Base-by-base conservation (phyloP, 2,329 filamentous ascomycete species). In the Talaromyces marneffei region DNA sequence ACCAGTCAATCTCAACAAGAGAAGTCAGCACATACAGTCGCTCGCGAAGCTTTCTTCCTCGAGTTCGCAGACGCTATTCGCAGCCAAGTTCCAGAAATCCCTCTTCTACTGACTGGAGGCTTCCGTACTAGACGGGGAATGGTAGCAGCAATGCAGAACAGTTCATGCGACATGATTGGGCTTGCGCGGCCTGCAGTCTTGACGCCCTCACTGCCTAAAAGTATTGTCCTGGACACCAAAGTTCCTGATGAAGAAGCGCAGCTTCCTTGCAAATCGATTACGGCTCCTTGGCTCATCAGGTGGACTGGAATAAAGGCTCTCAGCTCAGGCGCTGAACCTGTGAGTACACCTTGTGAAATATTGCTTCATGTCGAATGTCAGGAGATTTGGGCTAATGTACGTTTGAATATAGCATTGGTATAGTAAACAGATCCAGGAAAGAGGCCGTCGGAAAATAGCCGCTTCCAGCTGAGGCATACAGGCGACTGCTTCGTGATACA, bases 11-110 rank as follows among this genome's bases (percentile, higher is more conserved):
- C 60, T 25, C 14, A n/a, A 25, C 4, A 23, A 14, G 35, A 61
- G 10, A 62, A 55, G 27, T 62, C 55, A n/a, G 37, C 40, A 14
- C 77, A 78, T 5, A 85, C 84, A 0, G 73, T 75, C 12, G 79
- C 79, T 0, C 80, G 87, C 7, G 87, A 90, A 66, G 85, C 86
- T 0, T 89, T 87, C 76, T 90, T 90, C 74, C 75, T 89, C 1
- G 83, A 88, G 50, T 89, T 89, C 64, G 83, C 85, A 0, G 73
- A 77, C n/a, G 74, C 77, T 8, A 79, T 84, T 35, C 78, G 83
- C 29, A 67, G 69, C 4, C 71, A 74, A 25, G 78, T 82, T 59
- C 77, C 79, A 0, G 64, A 73, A 3, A 71, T 82, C 0, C 72
- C 79, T 0, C 70, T 85, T 33, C 81, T 85, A 76, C 78, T 89